A percentile compares a stretch with the other conserved stretches of the same genome.
Conservation (phyloP, 768 basidiomycete species). For the Chalciporus piperatus region DNA sequence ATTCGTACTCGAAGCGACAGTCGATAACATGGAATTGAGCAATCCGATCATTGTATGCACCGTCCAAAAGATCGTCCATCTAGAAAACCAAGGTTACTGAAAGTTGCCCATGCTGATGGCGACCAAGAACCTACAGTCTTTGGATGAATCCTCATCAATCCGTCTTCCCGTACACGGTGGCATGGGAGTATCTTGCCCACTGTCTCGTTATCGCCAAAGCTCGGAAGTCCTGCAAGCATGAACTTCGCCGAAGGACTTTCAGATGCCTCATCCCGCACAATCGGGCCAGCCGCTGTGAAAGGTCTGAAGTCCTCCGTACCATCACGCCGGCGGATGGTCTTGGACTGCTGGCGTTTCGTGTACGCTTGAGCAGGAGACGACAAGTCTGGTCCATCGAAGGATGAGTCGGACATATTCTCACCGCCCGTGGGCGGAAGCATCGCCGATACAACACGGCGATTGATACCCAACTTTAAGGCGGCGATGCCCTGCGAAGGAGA, state of each 20-base stretch:
- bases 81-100: constrained; percentile 30
- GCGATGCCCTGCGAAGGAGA: constrained; percentile 28
- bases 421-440: constrained; percentile 44
- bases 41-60: constrained; percentile 64
- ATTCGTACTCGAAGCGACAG: constrained; percentile 98
- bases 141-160: constrained; percentile 83
- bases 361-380: constrained; percentile 83
- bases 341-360: constrained; percentile 70
- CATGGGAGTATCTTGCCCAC: constrained; percentile 93
- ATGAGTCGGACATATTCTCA: constrained; percentile 52
- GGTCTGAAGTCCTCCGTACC: constrained; percentile 81
- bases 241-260: constrained; percentile 60
- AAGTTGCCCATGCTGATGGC: not conserved
- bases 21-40: constrained; percentile 81
- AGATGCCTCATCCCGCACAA: constrained; percentile 40
- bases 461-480: constrained; percentile 40
- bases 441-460: constrained; percentile 75
- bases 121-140: constrained; percentile 60
- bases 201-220: constrained; percentile 92
- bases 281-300: constrained; percentile 62
- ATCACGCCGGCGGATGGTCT: constrained; percentile 75
- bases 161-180: constrained; percentile 91
- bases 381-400: constrained; percentile 59
- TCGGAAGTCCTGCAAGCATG: constrained; percentile 58
- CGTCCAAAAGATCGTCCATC: constrained; percentile 78